A percentile compares a stretch with the other conserved stretches of the same genome.
These are phyloP conservation scores for Coccomyxa subellipsoidea DNA, from an alignment of 163 green algal genomes.

Conservation along the genomic window DNA sequence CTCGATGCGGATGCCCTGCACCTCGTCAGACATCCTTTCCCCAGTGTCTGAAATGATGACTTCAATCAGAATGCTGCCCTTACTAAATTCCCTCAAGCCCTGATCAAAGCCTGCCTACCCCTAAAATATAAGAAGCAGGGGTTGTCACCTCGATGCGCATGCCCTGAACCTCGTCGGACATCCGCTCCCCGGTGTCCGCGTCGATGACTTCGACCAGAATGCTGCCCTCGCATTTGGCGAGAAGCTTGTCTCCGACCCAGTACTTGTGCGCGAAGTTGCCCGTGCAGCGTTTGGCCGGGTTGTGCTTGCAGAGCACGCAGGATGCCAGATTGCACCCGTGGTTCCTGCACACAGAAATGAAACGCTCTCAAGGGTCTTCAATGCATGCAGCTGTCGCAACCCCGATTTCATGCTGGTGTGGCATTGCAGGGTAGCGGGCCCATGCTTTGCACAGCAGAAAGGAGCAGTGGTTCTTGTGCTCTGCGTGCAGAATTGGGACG, in stretches of 20 bases:
- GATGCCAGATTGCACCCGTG: slow-evolving; percentile 38
- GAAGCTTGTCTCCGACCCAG: slow-evolving; percentile 28
- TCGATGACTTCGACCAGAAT: slow-evolving; percentile 54
- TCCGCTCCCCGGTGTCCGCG: slow-evolving; percentile 26
- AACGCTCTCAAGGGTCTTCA: neutral
- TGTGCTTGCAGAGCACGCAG: slow-evolving; percentile 72
- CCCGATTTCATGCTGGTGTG: neutral
- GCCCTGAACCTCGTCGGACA: slow-evolving; percentile 24
- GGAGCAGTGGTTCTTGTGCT: neutral
- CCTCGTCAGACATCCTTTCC: neutral
- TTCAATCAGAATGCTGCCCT: neutral
- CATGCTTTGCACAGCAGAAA: neutral
- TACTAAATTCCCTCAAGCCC: too few species aligned
- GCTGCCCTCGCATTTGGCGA: slow-evolving; percentile 63
- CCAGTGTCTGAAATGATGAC: neutral
- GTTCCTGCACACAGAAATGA: slow-evolving; percentile 16
- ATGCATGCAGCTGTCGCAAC: neutral
- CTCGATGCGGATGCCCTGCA: neutral
- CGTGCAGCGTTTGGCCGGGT: slow-evolving; percentile 61
- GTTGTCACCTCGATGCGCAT: slow-evolving; percentile 43
- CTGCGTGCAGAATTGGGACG: neutral
- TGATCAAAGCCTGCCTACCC: too few species aligned
- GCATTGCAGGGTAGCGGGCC: neutral
- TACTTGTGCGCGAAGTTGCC: slow-evolving; percentile 63
- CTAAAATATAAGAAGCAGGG: too few species aligned